A percentile compares a stretch with the other conserved stretches of the same genome.
These are phyloP conservation scores for Nicotiana sylvestris DNA, from an alignment of 257 asterid genomes.

Conservation along the genomic window DNA sequence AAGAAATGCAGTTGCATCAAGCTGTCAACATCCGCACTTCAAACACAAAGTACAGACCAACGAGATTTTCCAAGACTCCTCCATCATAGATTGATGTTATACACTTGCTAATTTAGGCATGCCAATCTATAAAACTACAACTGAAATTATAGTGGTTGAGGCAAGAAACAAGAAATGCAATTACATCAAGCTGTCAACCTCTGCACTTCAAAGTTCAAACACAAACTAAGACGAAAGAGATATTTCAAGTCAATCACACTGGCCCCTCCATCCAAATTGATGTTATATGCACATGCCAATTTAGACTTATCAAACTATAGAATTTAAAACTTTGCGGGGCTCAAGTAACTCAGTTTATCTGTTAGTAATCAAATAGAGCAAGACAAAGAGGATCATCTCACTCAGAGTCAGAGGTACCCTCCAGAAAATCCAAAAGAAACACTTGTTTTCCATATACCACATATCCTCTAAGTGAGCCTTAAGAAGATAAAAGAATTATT, in stretches of 20 bases:
- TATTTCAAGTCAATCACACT: not conserved
- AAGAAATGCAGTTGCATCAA: not conserved
- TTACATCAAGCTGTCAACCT: not conserved
- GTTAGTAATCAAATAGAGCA: not conserved
- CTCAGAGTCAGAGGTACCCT: not conserved
- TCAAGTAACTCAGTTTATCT: not conserved
- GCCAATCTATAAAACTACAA: not conserved
- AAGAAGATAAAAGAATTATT: not conserved
- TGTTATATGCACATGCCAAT: not conserved
- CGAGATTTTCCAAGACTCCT: not conserved
- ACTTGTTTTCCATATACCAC: not conserved
- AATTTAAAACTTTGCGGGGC: not conserved
- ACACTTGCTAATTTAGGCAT: not conserved
- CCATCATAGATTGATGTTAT: not conserved
- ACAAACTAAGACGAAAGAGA: not conserved
- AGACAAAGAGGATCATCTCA: not conserved
- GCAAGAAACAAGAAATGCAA: not conserved
- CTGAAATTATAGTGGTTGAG: not conserved
- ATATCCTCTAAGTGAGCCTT: not conserved
- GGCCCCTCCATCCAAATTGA: not conserved
- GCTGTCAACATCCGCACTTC: not conserved
- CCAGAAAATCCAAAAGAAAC: not conserved
- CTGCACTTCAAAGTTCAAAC: not conserved
- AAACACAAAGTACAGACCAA: not conserved
- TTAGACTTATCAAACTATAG: not conserved